phyloP scores from a whole-genome alignment of 495 filamentous ascomycete genomes.

The Neurospora sp. region DNA sequence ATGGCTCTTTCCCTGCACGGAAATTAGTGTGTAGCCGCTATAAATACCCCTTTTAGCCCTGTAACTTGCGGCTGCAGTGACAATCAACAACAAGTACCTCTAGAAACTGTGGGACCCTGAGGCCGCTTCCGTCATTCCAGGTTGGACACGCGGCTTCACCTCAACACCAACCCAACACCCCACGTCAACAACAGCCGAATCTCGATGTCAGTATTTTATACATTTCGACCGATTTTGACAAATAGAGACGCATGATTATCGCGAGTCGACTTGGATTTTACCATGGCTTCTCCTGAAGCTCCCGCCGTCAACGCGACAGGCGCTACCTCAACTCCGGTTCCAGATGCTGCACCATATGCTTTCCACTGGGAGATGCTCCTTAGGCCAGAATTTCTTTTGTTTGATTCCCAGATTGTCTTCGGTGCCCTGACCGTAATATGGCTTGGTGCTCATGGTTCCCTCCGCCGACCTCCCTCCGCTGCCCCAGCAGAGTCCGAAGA shows the following conservation, averaged over 20 bases:
- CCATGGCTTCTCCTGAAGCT: conserved; percentile 10
- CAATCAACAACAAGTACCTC: not conserved
- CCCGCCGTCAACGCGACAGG: conserved; percentile 1
- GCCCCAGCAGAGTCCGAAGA: conserved; percentile 44
- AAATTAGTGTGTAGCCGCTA: not conserved
- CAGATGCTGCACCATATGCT: not conserved
- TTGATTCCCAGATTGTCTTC: conserved; percentile 31
- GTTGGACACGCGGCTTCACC: not conserved
- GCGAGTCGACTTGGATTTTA: not conserved
- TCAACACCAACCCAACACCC: not conserved
- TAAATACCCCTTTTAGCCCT: not conserved
- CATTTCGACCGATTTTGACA: not conserved
- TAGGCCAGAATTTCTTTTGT: conserved; percentile 33
- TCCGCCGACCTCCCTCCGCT: conserved; percentile 69
- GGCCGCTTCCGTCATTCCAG: not conserved
- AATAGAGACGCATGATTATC: not conserved
- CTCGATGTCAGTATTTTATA: not conserved
- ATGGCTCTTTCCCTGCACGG: not conserved
- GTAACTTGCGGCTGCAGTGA: not conserved
- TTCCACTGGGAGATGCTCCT: conserved; percentile 31
- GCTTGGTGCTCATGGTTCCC: conserved; percentile 37
- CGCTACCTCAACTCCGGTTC: not conserved
- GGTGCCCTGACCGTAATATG: conserved; percentile 35
- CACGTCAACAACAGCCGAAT: not conserved
- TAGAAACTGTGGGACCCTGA: not conserved